Evolutionary conservation across 208 protist genomes (phyloP).

Genomic region (Trypanosomatidae sp.): DNA sequence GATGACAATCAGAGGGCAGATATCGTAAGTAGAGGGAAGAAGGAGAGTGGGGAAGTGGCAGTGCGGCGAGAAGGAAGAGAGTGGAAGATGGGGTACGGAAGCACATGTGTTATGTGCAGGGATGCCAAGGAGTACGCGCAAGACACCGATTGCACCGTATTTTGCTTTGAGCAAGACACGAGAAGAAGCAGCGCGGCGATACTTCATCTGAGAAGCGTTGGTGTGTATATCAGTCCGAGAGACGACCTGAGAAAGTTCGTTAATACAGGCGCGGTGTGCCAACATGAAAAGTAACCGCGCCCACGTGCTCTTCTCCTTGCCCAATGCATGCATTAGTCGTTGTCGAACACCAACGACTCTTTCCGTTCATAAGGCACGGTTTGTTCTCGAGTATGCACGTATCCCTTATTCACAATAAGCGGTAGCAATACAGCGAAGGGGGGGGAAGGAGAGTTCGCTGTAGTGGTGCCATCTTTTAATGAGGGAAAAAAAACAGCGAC

Average conservation of each 20-base stretch:
- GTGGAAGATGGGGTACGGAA: no score
- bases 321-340: not conserved
- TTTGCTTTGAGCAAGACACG: not conserved
- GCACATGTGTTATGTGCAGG: not conserved
- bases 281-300: not conserved
- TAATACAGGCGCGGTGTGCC: not conserved
- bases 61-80: not conserved
- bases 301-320: not conserved
- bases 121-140: not conserved
- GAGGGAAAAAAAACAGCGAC: constrained; percentile 2
- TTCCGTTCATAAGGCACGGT: not conserved
- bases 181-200: not conserved
- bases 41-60: not conserved
- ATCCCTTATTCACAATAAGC: not conserved
- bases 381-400: not conserved
- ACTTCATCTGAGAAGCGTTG: not conserved
- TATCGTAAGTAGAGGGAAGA: not conserved
- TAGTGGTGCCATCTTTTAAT: no score
- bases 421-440: not conserved
- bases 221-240: not conserved
- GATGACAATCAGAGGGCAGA: not conserved
- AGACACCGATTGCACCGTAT: no score
- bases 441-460: constrained; percentile 5
- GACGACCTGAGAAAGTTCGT: not conserved
- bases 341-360: not conserved